Evolutionary conservation across 2,329 filamentous ascomycete species (phyloP).

Genomic region (Verticillium klebahnii): DNA sequence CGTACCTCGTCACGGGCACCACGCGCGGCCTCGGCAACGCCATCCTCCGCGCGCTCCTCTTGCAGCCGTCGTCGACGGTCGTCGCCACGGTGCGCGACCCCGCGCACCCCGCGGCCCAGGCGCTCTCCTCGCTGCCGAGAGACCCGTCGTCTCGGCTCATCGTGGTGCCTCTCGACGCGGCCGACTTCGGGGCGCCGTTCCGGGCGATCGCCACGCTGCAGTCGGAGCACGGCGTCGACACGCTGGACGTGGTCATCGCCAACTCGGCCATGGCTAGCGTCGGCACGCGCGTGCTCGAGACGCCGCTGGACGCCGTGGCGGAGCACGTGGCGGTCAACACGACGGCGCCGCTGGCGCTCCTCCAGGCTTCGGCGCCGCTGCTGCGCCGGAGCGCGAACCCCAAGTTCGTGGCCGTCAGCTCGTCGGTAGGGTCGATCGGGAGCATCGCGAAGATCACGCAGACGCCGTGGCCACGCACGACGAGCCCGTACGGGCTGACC

Average conservation of each 20-base stretch:
- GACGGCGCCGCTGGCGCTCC: slow-evolving; percentile 6
- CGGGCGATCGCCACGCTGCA: slow-evolving; percentile 24
- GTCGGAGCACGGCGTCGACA: slow-evolving; percentile 24
- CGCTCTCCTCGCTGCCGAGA: slow-evolving; percentile 29
- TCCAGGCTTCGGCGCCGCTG: slow-evolving; percentile 20
- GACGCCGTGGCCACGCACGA: neutral
- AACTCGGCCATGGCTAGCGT: slow-evolving; percentile 36
- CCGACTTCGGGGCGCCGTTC: slow-evolving; percentile 24
- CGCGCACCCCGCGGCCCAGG: slow-evolving; percentile 16
- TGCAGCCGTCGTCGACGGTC: slow-evolving; percentile 22
- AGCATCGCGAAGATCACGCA: neutral
- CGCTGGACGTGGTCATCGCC: slow-evolving; percentile 47
- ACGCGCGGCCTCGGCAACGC: slow-evolving; percentile 18
- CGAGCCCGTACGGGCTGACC: slow-evolving; percentile 14
- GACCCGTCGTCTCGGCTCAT: slow-evolving; percentile 30
- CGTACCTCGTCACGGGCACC: slow-evolving; percentile 31
- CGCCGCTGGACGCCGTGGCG: neutral
- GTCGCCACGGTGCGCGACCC: slow-evolving; percentile 34
- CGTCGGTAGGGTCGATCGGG: slow-evolving; percentile 16
- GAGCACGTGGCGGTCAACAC: slow-evolving; percentile 34
- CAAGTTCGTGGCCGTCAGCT: slow-evolving; percentile 21
- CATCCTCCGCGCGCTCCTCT: slow-evolving; percentile 4
- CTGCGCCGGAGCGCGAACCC: slow-evolving; percentile 15
- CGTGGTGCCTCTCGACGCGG: slow-evolving; percentile 36
- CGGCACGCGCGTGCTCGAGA: slow-evolving; percentile 17